Base-by-base conservation (phyloP, 371 early-diverging fungal genomes). In the Fennellomyces sp. region DNA sequence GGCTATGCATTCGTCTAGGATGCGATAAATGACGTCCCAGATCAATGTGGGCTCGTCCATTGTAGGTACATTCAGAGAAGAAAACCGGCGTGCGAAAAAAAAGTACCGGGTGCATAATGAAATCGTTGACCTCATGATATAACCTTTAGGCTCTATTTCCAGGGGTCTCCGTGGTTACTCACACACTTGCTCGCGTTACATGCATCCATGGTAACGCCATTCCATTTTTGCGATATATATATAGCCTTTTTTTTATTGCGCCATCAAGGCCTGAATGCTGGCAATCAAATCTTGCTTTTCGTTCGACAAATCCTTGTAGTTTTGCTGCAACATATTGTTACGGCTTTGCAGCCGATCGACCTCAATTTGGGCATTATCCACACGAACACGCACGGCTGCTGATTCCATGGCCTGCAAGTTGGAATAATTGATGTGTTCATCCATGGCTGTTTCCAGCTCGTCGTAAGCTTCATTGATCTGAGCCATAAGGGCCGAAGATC, bases 271-370 rank as follows among this genome's bases (percentile, higher is more conserved):
- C n/a, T 45, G 45, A 21, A 45, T 45, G 12, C 45, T 45, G 23
- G 45, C 45, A 45, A 45, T 45, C 45, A 45, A 45, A 45, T 45
- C 23, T 45, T 45, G 45, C n/a, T 45, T 45, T 45, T 45, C 45
- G n/a, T 45, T 45, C 38, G 72, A 65, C 47, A 94, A 69, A 23
- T 78, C 82, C 58, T 77, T 79, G 70, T 93, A 94, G 57, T 83
- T 83, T 33, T 81, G 78, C 74, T 96, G 95, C 62, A 91, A 64
- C 10, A 84, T 88, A 25, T 76, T 66, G 68, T 94, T 94, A 49
- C 87, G 75, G 19, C 67, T 62, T 51, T 82, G 81, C 54, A 94
- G 68, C 17, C 68, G 69, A 36, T 75, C 57, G 25, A 94, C 87
- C 64, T 93, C 91, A 28, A 78, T 75, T 66, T 85, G 80, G 30